These are phyloP conservation scores for Picea glauca DNA, from an alignment of 75 land plant genomes.

Conservation along the genomic window DNA sequence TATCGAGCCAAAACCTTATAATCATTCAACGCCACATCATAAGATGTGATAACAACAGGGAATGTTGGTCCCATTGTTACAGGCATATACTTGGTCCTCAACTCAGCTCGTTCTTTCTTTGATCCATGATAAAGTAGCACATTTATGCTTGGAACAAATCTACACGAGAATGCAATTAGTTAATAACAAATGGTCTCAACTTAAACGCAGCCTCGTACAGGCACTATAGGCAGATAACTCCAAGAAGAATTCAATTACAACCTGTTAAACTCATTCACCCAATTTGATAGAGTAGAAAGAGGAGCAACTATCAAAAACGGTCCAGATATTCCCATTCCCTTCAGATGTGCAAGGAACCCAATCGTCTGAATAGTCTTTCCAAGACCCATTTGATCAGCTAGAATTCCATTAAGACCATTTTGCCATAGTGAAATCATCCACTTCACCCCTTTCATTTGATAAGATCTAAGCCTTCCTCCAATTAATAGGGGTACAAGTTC, in stretches of 20 bases:
- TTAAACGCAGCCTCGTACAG: neutral
- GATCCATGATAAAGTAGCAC: slow-evolving; percentile 43
- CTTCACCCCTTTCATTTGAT: slow-evolving; percentile 46
- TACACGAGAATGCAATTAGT: slow-evolving; percentile 7
- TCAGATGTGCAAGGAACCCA: slow-evolving; percentile 39
- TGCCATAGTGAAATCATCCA: slow-evolving; percentile 52
- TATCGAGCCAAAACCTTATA: too few relatives aligned
- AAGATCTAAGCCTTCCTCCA: slow-evolving; percentile 42
- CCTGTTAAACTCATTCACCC: slow-evolving; percentile 44
- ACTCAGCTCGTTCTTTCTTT: slow-evolving; percentile 21
- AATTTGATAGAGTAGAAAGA: slow-evolving; percentile 45
- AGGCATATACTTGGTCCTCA: slow-evolving; percentile 27
- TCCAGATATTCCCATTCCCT: slow-evolving; percentile 35
- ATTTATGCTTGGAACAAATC: slow-evolving; percentile 37
- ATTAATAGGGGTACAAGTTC: slow-evolving; percentile 43
- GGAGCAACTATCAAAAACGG: slow-evolving; percentile 48
- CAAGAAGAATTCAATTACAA: neutral
- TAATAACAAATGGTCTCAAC: neutral
- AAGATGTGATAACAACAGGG: slow-evolving; percentile 41
- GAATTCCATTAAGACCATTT: slow-evolving; percentile 52
- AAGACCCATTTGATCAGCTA: slow-evolving; percentile 56
- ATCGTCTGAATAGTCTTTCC: slow-evolving; percentile 56
- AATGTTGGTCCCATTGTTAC: slow-evolving; percentile 7
- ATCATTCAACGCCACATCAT: slow-evolving; percentile 15
- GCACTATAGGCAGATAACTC: neutral